Evolutionary conservation across 768 basidiomycete species (phyloP), one percentile per base, ranked within the genome.

Genomic region (Trametes cingulata): DNA sequence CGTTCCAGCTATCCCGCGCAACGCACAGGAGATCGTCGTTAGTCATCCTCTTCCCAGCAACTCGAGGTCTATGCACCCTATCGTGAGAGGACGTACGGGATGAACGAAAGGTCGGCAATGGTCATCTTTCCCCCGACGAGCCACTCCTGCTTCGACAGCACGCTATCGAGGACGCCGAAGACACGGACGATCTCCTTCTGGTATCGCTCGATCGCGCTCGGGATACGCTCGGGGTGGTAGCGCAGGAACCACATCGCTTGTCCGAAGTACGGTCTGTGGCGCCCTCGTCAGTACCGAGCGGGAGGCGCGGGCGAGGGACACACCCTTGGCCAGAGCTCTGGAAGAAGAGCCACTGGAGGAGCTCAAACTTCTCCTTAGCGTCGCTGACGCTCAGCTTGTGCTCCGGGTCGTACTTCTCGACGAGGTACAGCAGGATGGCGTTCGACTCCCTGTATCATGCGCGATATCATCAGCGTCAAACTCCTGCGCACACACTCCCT

Each of bases 301-400:
- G 27, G n/a, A n/a, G 2, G 8, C 5, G 24, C 15, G 15, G 52
- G 19, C 27, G 33, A 29, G 9, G 17, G 36, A 37, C 65, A 17
- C 25, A 68, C 67, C 70, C 71, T 49, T 72, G 70, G 2, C 71
- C 71, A 3, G 70, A 71, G n/a, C 65, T 58, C 46, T 72, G 71
- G 68, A 79, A 81, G 70, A 79, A 77, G 48, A 81, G 76, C 80
- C 78, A 80, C 66, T 76, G 77, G 17, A 75, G 58, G 45, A 64
- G 49, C 13, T n/a, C 14, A 54, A 36, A 58, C 62, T 66, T 63
- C 9, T 67, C 67, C 19, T 59, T 58, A 3, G 36, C 48, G 42
- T 46, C 55, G 4, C 48, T 22, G 19, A 65, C 60, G 27, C 65
- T 64, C 42, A 71, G 49, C 69, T 75, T 76, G 68, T 72, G 64